Base-by-base conservation (phyloP, 345 rosid species). In the Conringia planisiliqua region DNA sequence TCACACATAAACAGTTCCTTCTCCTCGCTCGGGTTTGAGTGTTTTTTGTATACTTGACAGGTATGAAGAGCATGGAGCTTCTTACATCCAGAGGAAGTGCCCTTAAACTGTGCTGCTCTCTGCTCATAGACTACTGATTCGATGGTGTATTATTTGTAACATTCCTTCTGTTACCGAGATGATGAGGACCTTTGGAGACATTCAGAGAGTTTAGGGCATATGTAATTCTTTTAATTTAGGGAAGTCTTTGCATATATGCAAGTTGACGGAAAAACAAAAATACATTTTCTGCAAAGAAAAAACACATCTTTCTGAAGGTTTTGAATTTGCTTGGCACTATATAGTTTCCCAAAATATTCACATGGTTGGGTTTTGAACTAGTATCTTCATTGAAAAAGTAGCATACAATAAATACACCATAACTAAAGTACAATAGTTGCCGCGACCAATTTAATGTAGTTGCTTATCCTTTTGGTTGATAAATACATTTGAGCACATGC, bases 41-140 rank as follows among this genome's bases (percentile, higher is more conserved):
- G 1, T 11, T 38, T 48, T 17, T 48, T 9, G 27, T 56, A 13
- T 17, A 36, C 30, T 24, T 82, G 67, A 55, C 84, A 95, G 97
- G 86, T 92, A 86, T 10, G 97, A 90, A 62, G 98, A 95, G 72
- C 97, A 95, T 42, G 98, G 98, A 39, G 92, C 98, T 69, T 88
- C 98, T 13, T 92, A 86, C 40, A 82, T 92, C 22, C 99, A 92
- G 70, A 84, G 99, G 74, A 92, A 95, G 82, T 95, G 96, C 84
- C 96, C 98, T 18, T 92, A 78, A 82, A 52, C 43, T 55, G 17
- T 22, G 10, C 12, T 13, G 24, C 48, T 47, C 36, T n/a, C 36
- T n/a, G 11, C 33, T 58, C 5, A 16, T 58, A 58, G 43, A 29
- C 43, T 58, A 12, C 17, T 50, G 24, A 16, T 14, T 56, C 54